These are phyloP conservation scores for Solanum piurae DNA, from an alignment of 257 asterid genomes.

Conservation along the genomic window DNA sequence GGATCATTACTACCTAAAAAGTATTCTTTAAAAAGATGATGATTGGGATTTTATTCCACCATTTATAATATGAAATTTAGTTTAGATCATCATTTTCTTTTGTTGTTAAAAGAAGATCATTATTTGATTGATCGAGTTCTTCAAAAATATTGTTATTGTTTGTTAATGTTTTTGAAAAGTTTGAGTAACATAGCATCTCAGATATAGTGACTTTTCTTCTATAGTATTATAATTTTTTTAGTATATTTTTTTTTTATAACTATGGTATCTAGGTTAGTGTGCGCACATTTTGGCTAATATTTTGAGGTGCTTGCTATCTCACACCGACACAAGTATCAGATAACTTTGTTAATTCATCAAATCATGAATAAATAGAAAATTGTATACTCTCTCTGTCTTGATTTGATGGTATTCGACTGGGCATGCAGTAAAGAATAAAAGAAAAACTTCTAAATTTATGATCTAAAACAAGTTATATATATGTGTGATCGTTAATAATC, in stretches of 20 bases:
- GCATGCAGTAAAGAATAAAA: not conserved
- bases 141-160: no score
- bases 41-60: not conserved
- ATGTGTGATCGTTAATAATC: not conserved
- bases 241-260: not conserved
- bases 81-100: not conserved
- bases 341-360: not conserved
- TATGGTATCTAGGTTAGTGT: not conserved
- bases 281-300: not conserved
- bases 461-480: not conserved
- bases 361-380: not conserved
- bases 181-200: not conserved
- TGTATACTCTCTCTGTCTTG: not conserved
- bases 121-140: not conserved
- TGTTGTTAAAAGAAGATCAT: not conserved
- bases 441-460: not conserved
- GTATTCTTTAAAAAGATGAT: conserved; percentile 1
- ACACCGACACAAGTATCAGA: not conserved
- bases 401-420: not conserved
- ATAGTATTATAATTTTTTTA: no score
- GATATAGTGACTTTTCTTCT: no score
- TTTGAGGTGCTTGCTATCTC: not conserved
- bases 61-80: not conserved
- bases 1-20: not conserved
- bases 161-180: not conserved